Percentiles rank a stretch among this genome's conserved stretches.
These are phyloP conservation scores for Rhodotorula babjevae DNA, from an alignment of 768 basidiomycete species.

Conservation along the genomic window DNA sequence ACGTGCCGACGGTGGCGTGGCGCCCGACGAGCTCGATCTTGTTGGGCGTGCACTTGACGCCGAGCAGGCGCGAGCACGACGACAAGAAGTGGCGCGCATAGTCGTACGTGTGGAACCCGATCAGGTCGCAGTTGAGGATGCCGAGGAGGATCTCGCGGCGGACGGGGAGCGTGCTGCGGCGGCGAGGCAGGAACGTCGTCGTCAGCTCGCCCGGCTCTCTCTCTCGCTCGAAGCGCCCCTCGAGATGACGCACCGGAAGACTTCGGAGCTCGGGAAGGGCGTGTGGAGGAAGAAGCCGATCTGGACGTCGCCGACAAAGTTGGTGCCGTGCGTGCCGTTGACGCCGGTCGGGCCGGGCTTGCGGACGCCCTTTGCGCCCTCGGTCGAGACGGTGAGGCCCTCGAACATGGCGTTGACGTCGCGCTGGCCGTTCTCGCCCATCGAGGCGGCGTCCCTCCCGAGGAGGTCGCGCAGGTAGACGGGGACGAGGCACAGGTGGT, in stretches of 20 bases:
- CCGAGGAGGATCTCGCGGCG: slow-evolving; percentile 96
- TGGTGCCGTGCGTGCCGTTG: slow-evolving; percentile 36
- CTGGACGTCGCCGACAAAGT: slow-evolving; percentile 56
- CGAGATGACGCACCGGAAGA: slow-evolving; percentile 66
- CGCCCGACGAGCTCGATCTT: slow-evolving; percentile 90
- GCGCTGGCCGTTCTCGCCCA: slow-evolving; percentile 57
- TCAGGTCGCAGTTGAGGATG: slow-evolving; percentile 88
- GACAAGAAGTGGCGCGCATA: slow-evolving; percentile 99
- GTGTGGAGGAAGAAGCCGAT: slow-evolving; percentile 99
- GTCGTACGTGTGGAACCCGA: slow-evolving; percentile 99
- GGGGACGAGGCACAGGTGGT: slow-evolving; percentile 94
- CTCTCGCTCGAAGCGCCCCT: background rate
- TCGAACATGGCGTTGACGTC: slow-evolving; percentile 69
- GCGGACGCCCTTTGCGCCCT: background rate
- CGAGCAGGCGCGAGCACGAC: slow-evolving; percentile 92
- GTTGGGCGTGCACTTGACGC: slow-evolving; percentile 93
- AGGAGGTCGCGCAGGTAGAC: slow-evolving; percentile 87
- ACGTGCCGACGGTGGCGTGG: slow-evolving; percentile 93
- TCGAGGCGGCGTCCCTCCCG: slow-evolving; percentile 49
- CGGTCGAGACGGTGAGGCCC: slow-evolving; percentile 51
- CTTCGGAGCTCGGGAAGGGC: slow-evolving; percentile 95
- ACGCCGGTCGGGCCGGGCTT: slow-evolving; percentile 2
- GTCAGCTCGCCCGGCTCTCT: background rate
- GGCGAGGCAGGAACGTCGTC: background rate
- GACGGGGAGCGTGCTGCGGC: slow-evolving; percentile 80